These are phyloP conservation scores for Sarcomyxa edulis DNA, from an alignment of 768 basidiomycete species.

Conservation along the genomic window DNA sequence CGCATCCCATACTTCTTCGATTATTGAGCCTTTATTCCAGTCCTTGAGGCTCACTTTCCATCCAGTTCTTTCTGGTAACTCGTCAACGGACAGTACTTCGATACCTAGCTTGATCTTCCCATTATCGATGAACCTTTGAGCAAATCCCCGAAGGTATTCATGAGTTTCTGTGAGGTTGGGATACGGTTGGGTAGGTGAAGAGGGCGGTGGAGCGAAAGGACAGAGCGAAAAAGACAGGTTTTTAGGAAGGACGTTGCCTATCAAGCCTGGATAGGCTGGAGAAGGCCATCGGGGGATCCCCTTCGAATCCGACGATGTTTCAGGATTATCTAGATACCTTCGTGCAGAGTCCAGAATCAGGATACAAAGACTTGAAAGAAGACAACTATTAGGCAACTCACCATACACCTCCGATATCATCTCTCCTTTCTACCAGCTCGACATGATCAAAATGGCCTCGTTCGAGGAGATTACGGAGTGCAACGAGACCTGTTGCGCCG, in stretches of 20 bases:
- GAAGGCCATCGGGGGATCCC: constrained; percentile 34
- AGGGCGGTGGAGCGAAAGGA: constrained; percentile 27
- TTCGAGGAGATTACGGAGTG: constrained; percentile 42
- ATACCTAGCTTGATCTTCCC: constrained; percentile 34
- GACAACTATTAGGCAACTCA: constrained; percentile 14
- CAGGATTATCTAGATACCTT: constrained; percentile 28
- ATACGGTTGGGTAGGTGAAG: constrained; percentile 28
- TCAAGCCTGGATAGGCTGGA: constrained; percentile 40
- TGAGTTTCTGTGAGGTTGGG: constrained; percentile 33
- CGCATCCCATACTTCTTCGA: constrained; percentile 41
- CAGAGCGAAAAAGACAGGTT: constrained; percentile 31
- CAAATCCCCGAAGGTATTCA: constrained; percentile 29
- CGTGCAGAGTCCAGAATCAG: no score
- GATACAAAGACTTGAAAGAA: not conserved
- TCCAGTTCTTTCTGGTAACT: constrained; percentile 21
- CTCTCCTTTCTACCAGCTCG: constrained; percentile 39
- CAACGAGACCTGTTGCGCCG: constrained; percentile 42
- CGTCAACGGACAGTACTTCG: constrained; percentile 34
- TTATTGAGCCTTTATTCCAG: constrained; percentile 23
- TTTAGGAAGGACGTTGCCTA: constrained; percentile 47
- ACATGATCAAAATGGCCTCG: constrained; percentile 36
- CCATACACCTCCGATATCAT: constrained; percentile 50
- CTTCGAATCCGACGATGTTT: no score
- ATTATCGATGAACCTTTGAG: constrained; percentile 21
- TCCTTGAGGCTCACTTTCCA: constrained; percentile 36